Percentiles rank a stretch among this genome's conserved stretches.
These are phyloP conservation scores for Allium cepa DNA, from an alignment of 106 monocot genomes.

Conservation along the genomic window DNA sequence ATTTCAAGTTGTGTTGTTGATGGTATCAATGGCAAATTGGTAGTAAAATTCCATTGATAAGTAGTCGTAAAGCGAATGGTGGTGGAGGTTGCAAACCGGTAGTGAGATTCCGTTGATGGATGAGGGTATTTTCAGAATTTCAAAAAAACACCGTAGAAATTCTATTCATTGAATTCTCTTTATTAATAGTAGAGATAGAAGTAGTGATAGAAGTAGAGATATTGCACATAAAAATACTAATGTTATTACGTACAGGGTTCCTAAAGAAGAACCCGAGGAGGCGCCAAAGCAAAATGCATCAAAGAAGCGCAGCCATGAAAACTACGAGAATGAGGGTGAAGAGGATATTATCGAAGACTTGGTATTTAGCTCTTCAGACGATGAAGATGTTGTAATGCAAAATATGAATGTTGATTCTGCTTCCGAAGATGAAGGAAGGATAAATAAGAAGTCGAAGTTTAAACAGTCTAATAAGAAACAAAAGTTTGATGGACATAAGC, in stretches of 20 bases:
- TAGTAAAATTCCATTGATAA: not conserved
- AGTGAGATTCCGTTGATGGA: not conserved
- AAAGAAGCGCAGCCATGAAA: constrained; percentile 20
- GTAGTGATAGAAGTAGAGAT: not conserved
- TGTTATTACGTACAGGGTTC: constrained; percentile 12
- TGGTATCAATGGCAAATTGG: not conserved
- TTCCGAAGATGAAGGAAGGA: constrained; percentile 19
- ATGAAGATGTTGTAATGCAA: not conserved
- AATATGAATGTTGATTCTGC: not conserved
- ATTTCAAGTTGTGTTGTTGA: not conserved
- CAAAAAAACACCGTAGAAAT: not conserved
- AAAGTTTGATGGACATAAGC: not conserved
- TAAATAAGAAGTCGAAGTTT: not conserved
- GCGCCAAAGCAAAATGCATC: constrained; percentile 7
- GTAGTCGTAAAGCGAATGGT: not conserved
- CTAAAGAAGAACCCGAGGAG: constrained; percentile 18
- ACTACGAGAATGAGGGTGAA: constrained; percentile 19
- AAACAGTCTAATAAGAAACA: not conserved
- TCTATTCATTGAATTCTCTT: not conserved
- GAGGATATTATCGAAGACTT: constrained; percentile 92
- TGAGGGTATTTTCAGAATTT: not conserved
- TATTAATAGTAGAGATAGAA: not conserved
- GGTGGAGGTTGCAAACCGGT: not conserved
- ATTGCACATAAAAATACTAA: not conserved
- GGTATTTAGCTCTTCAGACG: constrained; percentile 60